Base-by-base conservation (phyloP, 768 basidiomycete genomes). In the Trametes cingulata region DNA sequence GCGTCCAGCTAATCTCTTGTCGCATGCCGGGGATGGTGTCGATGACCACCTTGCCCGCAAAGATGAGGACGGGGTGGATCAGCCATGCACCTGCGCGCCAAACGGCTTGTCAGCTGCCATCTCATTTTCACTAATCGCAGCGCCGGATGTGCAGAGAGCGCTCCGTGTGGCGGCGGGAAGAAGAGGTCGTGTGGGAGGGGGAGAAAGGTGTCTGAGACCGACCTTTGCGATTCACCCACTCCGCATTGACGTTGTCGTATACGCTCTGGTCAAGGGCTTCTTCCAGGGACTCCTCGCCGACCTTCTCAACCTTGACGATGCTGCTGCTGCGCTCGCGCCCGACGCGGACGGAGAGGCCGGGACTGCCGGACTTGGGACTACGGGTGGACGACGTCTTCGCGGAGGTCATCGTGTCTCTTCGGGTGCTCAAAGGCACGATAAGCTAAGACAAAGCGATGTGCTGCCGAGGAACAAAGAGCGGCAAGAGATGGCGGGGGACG, bases 181-280 rank as follows among this genome's bases (percentile, higher is more conserved):
- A 33, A 19, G 25, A 49, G 7, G 15, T 13, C 29, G 47, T 27
- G 46, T 1, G 47, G 10, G 12, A 39, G 36, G 49, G 3, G 49
- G 13, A 17, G 9, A 49, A 17, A 9, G 39, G 33, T 17, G 48
- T 12, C 46, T 8, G 36, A 22, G 29, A 70, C 74, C 50, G 42
- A 91, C 93, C 93, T 77, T 96, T 96, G 60, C 88, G 84, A 68
- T 96, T 94, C 70, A 96, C 93, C 93, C 93, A 96, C 69, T 93
- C 85, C 19, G 91, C 91, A 70, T 96, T 96, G 62, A 90, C 84
- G 71, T 94, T 93, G 59, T 83, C 80, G 73, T 91, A 93, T 33
- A 87, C 84, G 67, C 84, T 85, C 68, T 90, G 87, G 78, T 94
- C 92, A 25, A 90, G 80, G 6, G 84, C 76, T 68, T 92, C 89